Evolutionary conservation across 1,139 yeast species (phyloP).

Genomic region (Pichia sp.): DNA sequence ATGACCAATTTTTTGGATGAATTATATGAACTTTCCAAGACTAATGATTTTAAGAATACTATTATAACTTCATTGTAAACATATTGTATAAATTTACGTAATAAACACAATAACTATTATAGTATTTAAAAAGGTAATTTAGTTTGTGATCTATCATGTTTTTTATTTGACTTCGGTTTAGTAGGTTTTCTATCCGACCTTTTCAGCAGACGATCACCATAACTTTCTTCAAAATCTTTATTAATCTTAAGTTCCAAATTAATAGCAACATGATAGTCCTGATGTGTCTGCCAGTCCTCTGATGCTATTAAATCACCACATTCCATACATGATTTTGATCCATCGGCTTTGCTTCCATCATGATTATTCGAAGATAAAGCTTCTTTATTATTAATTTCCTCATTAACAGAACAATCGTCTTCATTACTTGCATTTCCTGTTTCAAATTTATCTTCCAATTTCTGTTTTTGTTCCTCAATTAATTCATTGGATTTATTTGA

Average conservation of each 20-base stretch:
- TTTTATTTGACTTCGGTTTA: not conserved
- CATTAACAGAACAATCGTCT: no score
- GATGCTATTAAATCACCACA: conserved; percentile 21
- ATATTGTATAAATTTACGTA: no score
- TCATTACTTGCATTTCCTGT: not conserved
- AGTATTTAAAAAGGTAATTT: conserved; percentile 10
- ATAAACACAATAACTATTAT: not conserved
- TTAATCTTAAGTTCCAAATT: conserved; percentile 25
- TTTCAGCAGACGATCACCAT: conserved; percentile 16
- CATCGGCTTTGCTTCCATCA: no score
- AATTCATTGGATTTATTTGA: not conserved
- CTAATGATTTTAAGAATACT: not conserved
- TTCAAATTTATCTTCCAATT: not conserved
- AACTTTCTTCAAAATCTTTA: conserved; percentile 8
- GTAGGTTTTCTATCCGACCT: not conserved
- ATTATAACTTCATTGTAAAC: not conserved
- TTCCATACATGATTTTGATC: conserved; percentile 14
- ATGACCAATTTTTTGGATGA: conserved; percentile 21
- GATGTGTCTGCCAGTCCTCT: conserved; percentile 27
- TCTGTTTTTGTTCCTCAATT: not conserved
- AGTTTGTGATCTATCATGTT: conserved; percentile 6
- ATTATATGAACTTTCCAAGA: conserved; percentile 4
- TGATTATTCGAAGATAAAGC: no score
- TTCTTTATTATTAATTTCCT: no score
- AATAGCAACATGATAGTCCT: conserved; percentile 32